Base-by-base conservation (phyloP, 1,139 yeast genomes). In the Pichia sp. region DNA sequence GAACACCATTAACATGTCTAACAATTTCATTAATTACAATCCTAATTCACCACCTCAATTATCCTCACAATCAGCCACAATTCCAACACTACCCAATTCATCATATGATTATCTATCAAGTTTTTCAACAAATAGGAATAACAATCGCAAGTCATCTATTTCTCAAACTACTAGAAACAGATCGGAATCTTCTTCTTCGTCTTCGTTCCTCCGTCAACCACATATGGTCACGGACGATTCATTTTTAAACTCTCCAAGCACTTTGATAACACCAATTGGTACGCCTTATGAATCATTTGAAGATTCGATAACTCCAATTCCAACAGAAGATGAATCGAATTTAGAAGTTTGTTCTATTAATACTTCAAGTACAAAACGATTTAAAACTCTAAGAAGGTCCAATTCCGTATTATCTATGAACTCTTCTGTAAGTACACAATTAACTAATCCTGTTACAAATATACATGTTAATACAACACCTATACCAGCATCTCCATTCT, bases 321-420 rank as follows among this genome's bases (percentile, higher is more conserved):
- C 43, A 14, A 30, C 48, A 23, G 56, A 50, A 22, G 54, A 50
- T 25, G 54, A 47, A 24, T 49, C 42, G 9, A 33, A 45, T 22
- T 31, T 46, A 7, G 59, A 53, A 29, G 50, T 48, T 13, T 52
- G 53, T 22, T 51, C 56, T 6, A 48, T 55, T 7, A 52, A 45
- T 37, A 54, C 57, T 3, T 50, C 57, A 1, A 34, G 48, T 18
- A 53, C 57, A 3, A 55, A 54, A 43, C 51, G 52, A 31, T 43
- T 53, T 43, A 55, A 55, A 40, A 37, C 56, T 6, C 24, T 54
- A 21, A 49, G 48, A 39, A 42, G 60, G 33, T 51, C 60, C 3
- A 52, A 46, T 37, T 56, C 60, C 2, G 50, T 53, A 8, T 50
- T 51, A 13, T 56, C 59, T 2, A 24, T 54, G 27, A 50, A 42